Evolutionary conservation across 192 early-diverging fungal species (phyloP).

Genomic region (Pecoramyces ruminantium): DNA sequence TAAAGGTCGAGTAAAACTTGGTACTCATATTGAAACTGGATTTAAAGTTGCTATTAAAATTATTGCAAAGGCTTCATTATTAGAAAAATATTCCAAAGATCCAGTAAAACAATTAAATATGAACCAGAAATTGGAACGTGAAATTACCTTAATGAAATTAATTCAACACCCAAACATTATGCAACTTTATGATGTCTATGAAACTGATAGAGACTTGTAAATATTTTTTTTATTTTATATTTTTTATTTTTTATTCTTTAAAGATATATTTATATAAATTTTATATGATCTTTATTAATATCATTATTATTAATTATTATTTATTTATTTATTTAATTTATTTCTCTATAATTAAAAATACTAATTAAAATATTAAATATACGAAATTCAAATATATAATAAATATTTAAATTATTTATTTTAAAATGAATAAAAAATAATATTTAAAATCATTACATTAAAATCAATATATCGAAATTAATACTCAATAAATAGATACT

Average conservation of each 20-base stretch:
- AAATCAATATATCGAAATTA: no score
- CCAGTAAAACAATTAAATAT: not conserved
- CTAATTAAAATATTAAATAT: no score
- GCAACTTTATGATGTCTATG: slow-evolving; percentile 39
- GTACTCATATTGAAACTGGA: slow-evolving; percentile 23
- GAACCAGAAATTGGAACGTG: slow-evolving; percentile 33
- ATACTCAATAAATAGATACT: slow-evolving; percentile 22
- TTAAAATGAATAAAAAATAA: no score
- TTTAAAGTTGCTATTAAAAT: slow-evolving; percentile 35
- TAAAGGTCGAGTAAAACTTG: slow-evolving; percentile 30
- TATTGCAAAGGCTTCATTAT: slow-evolving; percentile 16
- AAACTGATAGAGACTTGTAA: slow-evolving; percentile 30
- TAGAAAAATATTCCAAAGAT: slow-evolving; percentile 1
- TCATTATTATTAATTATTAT: no score
- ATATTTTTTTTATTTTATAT: not conserved
- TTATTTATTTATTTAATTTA: no score
- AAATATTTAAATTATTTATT: no score
- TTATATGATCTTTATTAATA: no score
- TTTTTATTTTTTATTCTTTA: no score
- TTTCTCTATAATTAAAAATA: no score
- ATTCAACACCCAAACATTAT: slow-evolving; percentile 36
- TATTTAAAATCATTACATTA: no score
- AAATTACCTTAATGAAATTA: slow-evolving; percentile 43
- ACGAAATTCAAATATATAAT: no score
- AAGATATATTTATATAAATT: no score